Conservation (phyloP, 1,284 basidiomycete genomes). For the Chondrostereum purpureum region DNA sequence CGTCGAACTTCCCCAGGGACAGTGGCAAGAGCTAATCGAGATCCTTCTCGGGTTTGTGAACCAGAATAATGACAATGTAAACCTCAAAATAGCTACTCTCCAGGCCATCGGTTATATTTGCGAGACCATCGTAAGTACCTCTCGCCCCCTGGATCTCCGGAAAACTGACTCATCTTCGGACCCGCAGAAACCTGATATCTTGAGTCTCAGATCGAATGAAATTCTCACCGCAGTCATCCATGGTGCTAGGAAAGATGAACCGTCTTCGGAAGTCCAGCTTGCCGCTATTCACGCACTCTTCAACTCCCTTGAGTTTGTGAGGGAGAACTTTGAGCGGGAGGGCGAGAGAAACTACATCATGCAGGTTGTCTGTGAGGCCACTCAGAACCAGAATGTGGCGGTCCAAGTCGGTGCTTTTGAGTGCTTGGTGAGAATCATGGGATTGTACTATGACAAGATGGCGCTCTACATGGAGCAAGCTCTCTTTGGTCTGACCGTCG, state of each 20-base stretch:
- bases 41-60: slow-evolving; percentile 85
- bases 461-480: slow-evolving; percentile 99
- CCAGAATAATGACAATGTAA: slow-evolving; percentile 68
- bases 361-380: slow-evolving; percentile 99
- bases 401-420: slow-evolving; percentile 95
- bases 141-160: slow-evolving; percentile 12
- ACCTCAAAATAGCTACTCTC: slow-evolving; percentile 83
- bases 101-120: slow-evolving; percentile 97
- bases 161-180: slow-evolving; percentile 13
- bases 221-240: slow-evolving; percentile 98
- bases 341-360: slow-evolving; percentile 99
- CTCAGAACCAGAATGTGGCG: slow-evolving; percentile 72
- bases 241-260: slow-evolving; percentile 94
- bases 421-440: slow-evolving; percentile 95
- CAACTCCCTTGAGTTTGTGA: slow-evolving; percentile 97
- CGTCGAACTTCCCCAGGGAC: slow-evolving; percentile 82
- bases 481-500: slow-evolving; percentile 94
- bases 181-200: slow-evolving; percentile 80
- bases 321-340: slow-evolving; percentile 98
- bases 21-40: slow-evolving; percentile 90
- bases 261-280: slow-evolving; percentile 89
- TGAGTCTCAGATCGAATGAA: slow-evolving; percentile 89
- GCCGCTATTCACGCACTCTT: slow-evolving; percentile 90
- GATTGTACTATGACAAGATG: slow-evolving; percentile 99
- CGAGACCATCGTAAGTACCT: slow-evolving; percentile 80